Conservation (phyloP, 2,329 filamentous ascomycete species). For the Hypoxylon sp. region DNA sequence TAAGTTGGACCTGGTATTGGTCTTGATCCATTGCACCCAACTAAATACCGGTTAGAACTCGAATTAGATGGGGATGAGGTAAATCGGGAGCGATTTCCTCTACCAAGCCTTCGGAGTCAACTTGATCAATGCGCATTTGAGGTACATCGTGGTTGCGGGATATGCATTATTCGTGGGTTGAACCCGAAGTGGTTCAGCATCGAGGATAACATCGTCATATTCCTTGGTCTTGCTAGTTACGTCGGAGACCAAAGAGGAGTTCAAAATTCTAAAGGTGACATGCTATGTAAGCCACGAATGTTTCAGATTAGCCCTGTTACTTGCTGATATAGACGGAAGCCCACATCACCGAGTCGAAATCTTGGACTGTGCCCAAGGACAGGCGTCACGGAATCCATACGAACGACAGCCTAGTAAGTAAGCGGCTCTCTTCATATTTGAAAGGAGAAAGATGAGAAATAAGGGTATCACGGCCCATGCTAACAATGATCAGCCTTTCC, state of each 20-base stretch:
- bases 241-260: conserved; percentile 68
- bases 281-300: conserved; percentile 59
- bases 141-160: conserved; percentile 62
- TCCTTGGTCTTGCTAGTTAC: conserved; percentile 69
- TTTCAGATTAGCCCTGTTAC: conserved; percentile 5
- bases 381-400: conserved; percentile 67
- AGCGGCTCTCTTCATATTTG: neutral
- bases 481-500: conserved; percentile 59
- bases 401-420: conserved; percentile 60
- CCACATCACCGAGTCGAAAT: conserved; percentile 64
- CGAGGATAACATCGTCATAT: conserved; percentile 69
- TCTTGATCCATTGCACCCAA: conserved; percentile 40
- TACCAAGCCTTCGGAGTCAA: conserved; percentile 56
- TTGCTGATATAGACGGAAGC: conserved; percentile 54
- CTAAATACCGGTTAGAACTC: conserved; percentile 49
- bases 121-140: conserved; percentile 56
- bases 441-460: neutral
- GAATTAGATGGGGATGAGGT: conserved; percentile 58
- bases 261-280: conserved; percentile 64
- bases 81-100: conserved; percentile 57
- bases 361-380: conserved; percentile 61
- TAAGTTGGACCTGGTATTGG: conserved; percentile 38
- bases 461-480: conserved; percentile 8
- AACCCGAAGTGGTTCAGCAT: conserved; percentile 62
- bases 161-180: conserved; percentile 70